Evolutionary conservation across 78 protist species (phyloP), one percentile per base, ranked within the genome.

Genomic region (Carpediemonas membranifera): DNA sequence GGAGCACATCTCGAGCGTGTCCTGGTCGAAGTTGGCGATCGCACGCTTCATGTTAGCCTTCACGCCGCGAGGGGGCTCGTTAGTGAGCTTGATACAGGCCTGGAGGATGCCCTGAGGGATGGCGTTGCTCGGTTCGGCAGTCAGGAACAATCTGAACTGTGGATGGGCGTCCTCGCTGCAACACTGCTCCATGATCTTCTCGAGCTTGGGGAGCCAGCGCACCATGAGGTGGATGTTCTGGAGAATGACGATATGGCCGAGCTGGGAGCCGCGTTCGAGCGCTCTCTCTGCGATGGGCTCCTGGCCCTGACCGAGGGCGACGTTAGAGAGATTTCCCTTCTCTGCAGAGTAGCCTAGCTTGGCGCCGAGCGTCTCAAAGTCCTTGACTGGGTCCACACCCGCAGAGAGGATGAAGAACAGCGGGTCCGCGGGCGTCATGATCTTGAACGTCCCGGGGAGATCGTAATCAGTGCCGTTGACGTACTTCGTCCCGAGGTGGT

Each of bases 291-390:
- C 94, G 7, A 79, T 39, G 3, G 68, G 76, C 62, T 81, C 89
- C 74, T 90, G 94, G 41, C 94, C 94, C 59, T 85, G 87, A 1
- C 91, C 94, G 27, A 90, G 83, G 36, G 94, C 79, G 27, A 86
- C 79, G 33, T 61, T 7, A 53, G 37, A 24, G 62, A 82, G 56
- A 57, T 66, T 72, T 31, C 76, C 70, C 43, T 27, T 50, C 43
- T 60, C 86, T 2, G 37, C 47, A 19, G 82, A 43, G 39, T 37
- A 53, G 27, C 84, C 86, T 14, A 43, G 18, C 41, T 50, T 24
- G 24, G 5, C 1, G 19, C 88, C 90, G 25, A 83, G 81, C 15
- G 72, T 47, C 59, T 73, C 82, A 15, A 83, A 85, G 3, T 65
- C 68, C 74, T 68, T 44, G 61, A 84, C 58, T 0, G 92, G 90